Percentiles rank a stretch among this genome's conserved stretches.
phyloP scores from a whole-genome alignment of 495 filamentous ascomycete genomes.

The Pseudomonodictys pantanalensis region DNA sequence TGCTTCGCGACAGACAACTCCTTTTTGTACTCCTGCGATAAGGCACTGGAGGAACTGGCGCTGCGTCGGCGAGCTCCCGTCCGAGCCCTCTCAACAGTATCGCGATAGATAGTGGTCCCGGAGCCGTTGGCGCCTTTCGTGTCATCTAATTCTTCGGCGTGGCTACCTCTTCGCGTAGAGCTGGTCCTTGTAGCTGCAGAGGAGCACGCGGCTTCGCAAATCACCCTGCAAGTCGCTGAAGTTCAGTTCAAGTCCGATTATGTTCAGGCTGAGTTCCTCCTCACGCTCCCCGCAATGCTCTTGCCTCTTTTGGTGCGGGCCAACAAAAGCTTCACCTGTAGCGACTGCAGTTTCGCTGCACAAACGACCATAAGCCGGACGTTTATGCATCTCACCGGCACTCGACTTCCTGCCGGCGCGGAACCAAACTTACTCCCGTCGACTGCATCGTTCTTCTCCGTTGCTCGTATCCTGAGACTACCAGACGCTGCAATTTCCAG shows the following conservation, averaged over 20 bases:
- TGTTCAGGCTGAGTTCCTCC: neutral
- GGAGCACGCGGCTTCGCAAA: constrained; percentile 10
- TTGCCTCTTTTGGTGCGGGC: neutral
- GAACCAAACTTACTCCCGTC: no score
- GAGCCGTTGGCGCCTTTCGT: no score
- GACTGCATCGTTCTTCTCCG: no score
- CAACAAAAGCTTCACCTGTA: neutral
- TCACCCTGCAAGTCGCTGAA: constrained; percentile 23
- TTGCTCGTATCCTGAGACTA: neutral
- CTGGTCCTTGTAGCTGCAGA: constrained; percentile 11
- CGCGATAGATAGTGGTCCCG: no score
- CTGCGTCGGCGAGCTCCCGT: neutral
- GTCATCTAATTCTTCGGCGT: constrained; percentile 11
- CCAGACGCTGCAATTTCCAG: neutral
- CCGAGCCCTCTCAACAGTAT: neutral
- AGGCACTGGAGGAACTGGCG: neutral
- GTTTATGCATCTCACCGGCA: no score
- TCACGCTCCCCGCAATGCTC: no score
- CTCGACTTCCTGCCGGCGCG: no score
- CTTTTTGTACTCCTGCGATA: no score
- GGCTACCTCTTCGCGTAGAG: constrained; percentile 9
- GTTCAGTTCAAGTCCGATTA: no score
- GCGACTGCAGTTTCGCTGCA: neutral
- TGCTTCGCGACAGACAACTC: no score
- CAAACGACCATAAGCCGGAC: no score